A percentile compares a stretch with the other conserved stretches of the same genome.
Conservation (phyloP, 1,284 basidiomycete species). For the Pholiota adiposa region DNA sequence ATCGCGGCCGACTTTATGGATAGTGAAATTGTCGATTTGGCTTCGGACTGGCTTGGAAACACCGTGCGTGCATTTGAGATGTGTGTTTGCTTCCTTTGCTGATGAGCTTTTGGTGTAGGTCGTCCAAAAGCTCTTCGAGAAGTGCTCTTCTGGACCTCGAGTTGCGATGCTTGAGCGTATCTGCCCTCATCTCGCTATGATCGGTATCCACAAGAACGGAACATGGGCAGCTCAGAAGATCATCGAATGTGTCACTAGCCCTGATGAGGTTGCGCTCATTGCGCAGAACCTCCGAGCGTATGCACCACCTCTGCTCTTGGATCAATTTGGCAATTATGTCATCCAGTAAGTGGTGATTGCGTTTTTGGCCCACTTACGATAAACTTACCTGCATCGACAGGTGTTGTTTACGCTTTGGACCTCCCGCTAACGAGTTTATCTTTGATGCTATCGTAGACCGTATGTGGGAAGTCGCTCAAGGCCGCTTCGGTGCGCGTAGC, state of each 20-base stretch:
- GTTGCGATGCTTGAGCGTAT: conserved; percentile 93
- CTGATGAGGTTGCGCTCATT: conserved; percentile 87
- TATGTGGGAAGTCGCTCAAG: conserved; percentile 97
- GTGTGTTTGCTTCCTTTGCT: conserved; percentile 12
- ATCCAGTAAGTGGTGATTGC: conserved; percentile 71
- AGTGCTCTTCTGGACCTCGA: conserved; percentile 78
- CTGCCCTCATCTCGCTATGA: conserved; percentile 93
- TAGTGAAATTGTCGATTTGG: conserved; percentile 89
- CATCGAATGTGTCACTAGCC: conserved; percentile 92
- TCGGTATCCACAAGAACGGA: conserved; percentile 99
- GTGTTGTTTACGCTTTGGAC: conserved; percentile 90
- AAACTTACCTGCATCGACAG: conserved; percentile 40
- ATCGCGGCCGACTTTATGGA: conserved; percentile 91
- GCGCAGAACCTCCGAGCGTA: conserved; percentile 89
- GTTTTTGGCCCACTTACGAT: background rate
- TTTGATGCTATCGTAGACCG: conserved; percentile 99
- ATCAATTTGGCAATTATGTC: conserved; percentile 98
- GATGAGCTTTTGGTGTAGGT: conserved; percentile 49
- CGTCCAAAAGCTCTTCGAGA: conserved; percentile 97
- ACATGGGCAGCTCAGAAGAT: conserved; percentile 99
- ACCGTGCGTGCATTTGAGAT: conserved; percentile 62
- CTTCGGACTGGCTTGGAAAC: conserved; percentile 99
- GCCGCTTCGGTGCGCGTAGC: conserved; percentile 95
- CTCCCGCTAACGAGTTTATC: conserved; percentile 91
- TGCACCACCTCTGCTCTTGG: conserved; percentile 91